Evolutionary conservation across 2,329 filamentous ascomycete genomes (phyloP), one percentile per base, ranked within the genome.

Genomic region (Epicoccum nigrum): DNA sequence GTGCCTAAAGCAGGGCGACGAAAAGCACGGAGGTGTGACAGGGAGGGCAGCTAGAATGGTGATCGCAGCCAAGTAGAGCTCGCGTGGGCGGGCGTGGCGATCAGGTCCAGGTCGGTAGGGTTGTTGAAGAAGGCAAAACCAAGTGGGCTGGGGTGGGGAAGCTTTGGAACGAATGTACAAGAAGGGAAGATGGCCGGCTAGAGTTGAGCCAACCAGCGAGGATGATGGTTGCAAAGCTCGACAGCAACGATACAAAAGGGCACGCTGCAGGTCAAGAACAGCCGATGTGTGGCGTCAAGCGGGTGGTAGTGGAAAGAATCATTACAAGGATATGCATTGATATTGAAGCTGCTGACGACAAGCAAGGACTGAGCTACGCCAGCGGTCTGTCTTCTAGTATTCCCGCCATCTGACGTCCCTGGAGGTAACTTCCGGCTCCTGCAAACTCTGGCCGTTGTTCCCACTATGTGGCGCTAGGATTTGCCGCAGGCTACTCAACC

Each of bases 251-350:
- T 59, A 70, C 63, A 52, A 65, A 69, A 63, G 62, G 68, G 64
- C 64, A 68, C 51, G 57, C 68, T 54, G 64, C 62, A 66, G 57
- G 57, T 66, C 64, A 62, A 67, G 61, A 60, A 60, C 63, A 68
- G 64, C 63, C 67, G 64, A 70, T 67, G 62, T 67, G 70, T 71
- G 70, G 70, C 68, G 70, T 68, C 53, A 52, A 60, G 55, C 58
- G 55, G 63, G 58, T 60, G 60, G 65, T 63, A 65, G 65, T 67
- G 64, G 64, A 59, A 30, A 60, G 51, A 45, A 47, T 54, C 49
- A 48, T 60, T 59, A 60, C 69, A 72, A 67, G 68, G 69, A 69
- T 70, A 61, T 65, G 69, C 69, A 69, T 71, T 63, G 63, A 54
- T 51, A 59, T 54, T 44, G 49, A 54, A 55, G 62, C 53, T 53